phyloP scores from a whole-genome alignment of 352 stramenopile genomes.

The Pythium monospermum region DNA sequence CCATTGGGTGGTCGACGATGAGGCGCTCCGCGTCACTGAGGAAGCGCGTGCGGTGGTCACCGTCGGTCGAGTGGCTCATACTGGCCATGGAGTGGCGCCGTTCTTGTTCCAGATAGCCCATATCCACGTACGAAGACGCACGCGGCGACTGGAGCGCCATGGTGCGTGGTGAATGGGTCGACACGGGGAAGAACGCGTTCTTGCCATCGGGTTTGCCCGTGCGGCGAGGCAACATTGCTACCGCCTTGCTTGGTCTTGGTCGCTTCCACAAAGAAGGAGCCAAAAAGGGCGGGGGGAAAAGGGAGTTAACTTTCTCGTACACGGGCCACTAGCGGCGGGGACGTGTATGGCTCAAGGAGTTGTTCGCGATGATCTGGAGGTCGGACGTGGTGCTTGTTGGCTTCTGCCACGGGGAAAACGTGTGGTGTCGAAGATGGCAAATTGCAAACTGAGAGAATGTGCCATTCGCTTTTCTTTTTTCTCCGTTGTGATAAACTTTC shows the following conservation, averaged over 20 bases:
- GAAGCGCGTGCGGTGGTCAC: conserved; percentile 53
- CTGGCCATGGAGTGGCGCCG: neutral
- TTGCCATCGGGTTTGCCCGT: too few species aligned
- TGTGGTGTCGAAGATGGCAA: neutral
- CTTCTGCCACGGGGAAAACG: neutral
- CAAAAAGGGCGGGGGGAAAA: too few species aligned
- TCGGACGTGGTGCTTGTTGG: too few species aligned
- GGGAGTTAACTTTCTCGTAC: too few species aligned
- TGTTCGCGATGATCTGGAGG: too few species aligned
- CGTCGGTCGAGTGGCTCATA: too few species aligned
- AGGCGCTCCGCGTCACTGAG: conserved; percentile 57
- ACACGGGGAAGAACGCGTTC: too few species aligned
- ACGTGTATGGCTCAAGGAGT: too few species aligned
- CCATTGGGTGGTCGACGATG: conserved; percentile 42
- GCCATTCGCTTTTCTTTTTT: neutral
- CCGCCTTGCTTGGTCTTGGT: too few species aligned
- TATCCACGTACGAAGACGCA: neutral
- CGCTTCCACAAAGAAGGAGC: too few species aligned
- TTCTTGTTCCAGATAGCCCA: neutral
- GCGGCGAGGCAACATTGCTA: too few species aligned
- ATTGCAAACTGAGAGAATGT: neutral
- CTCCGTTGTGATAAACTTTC: neutral
- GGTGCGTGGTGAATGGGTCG: neutral
- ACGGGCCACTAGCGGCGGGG: too few species aligned
- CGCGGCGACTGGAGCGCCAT: conserved; percentile 2